Percentiles rank a stretch among this genome's conserved stretches.
Evolutionary conservation across 257 asterid species (phyloP).

Genomic region (Rauvolfia tetraphylla): DNA sequence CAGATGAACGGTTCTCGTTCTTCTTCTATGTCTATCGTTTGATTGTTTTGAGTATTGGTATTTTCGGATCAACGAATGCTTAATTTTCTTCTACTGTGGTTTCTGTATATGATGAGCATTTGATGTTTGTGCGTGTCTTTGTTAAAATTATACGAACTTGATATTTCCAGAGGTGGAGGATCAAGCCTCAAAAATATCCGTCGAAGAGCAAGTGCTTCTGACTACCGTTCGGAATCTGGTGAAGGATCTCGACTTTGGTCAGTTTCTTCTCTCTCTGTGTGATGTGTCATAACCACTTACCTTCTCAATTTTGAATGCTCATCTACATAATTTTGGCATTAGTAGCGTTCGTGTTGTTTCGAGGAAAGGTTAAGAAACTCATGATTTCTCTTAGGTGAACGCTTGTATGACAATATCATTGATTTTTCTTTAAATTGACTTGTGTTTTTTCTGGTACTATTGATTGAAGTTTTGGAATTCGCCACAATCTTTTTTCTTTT

Average conservation of each 20-base stretch:
- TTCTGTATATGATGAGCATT: neutral
- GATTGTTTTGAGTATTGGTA: no score
- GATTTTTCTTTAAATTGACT: neutral
- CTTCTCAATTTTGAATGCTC: neutral
- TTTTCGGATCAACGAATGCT: neutral
- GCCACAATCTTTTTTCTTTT: neutral
- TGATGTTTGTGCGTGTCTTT: neutral
- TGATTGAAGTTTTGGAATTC: neutral
- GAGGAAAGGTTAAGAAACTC: neutral
- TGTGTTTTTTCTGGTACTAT: neutral
- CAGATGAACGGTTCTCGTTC: constrained; percentile 67
- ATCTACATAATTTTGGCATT: neutral
- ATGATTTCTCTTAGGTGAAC: neutral
- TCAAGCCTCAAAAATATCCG: constrained; percentile 71
- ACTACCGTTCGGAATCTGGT: constrained; percentile 60
- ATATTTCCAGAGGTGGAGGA: constrained; percentile 79
- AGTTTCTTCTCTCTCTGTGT: neutral
- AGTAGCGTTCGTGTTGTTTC: neutral
- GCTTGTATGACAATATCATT: neutral
- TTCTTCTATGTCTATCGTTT: constrained; percentile 5
- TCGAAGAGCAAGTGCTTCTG: constrained; percentile 69
- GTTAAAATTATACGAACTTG: neutral
- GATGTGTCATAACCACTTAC: neutral
- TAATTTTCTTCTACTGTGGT: neutral
- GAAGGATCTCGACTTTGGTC: constrained; percentile 66